Percentiles rank a stretch among this genome's conserved stretches.
phyloP scores from a whole-genome alignment of 805 yeast genomes.

The Hanseniaspora vineae region DNA sequence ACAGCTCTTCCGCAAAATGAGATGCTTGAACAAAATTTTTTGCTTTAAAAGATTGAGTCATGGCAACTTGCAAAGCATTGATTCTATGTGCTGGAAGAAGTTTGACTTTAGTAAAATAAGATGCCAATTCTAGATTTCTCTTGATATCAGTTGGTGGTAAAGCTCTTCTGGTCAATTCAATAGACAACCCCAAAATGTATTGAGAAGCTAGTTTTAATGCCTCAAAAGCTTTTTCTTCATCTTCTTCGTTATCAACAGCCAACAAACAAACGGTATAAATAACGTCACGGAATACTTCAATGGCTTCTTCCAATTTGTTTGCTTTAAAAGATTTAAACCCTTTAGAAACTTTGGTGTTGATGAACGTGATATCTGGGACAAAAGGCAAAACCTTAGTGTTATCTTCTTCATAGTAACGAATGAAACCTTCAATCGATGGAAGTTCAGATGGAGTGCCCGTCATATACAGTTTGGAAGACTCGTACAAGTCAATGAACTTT shows the following conservation, averaged over 20 bases:
- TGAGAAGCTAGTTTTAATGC: slow-evolving; percentile 68
- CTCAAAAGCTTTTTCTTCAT: slow-evolving; percentile 63
- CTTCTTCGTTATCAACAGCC: slow-evolving; percentile 60
- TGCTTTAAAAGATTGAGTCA: slow-evolving; percentile 80
- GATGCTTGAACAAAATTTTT: slow-evolving; percentile 85
- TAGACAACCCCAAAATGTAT: slow-evolving; percentile 82
- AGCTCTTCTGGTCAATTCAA: slow-evolving; percentile 80
- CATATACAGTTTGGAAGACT: slow-evolving; percentile 61
- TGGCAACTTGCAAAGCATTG: slow-evolving; percentile 87
- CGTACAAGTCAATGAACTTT: slow-evolving; percentile 75
- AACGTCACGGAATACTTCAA: slow-evolving; percentile 63
- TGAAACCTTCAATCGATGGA: slow-evolving; percentile 54
- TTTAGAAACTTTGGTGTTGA: slow-evolving; percentile 45
- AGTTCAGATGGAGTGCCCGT: slow-evolving; percentile 59
- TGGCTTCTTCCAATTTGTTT: slow-evolving; percentile 73
- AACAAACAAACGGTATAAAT: slow-evolving; percentile 63
- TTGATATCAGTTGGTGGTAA: slow-evolving; percentile 58
- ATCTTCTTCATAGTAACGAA: slow-evolving; percentile 46
- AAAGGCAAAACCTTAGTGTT: slow-evolving; percentile 43
- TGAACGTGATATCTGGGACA: slow-evolving; percentile 58
- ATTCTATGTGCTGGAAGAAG: slow-evolving; percentile 73
- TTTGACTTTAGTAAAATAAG: slow-evolving; percentile 81
- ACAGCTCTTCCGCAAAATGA: slow-evolving; percentile 74
- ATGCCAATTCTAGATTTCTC: slow-evolving; percentile 88
- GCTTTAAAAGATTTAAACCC: slow-evolving; percentile 79